Evolutionary conservation across 2,329 filamentous ascomycete genomes (phyloP), one percentile per base, ranked within the genome.

Genomic region (Zopfia rhizophila): DNA sequence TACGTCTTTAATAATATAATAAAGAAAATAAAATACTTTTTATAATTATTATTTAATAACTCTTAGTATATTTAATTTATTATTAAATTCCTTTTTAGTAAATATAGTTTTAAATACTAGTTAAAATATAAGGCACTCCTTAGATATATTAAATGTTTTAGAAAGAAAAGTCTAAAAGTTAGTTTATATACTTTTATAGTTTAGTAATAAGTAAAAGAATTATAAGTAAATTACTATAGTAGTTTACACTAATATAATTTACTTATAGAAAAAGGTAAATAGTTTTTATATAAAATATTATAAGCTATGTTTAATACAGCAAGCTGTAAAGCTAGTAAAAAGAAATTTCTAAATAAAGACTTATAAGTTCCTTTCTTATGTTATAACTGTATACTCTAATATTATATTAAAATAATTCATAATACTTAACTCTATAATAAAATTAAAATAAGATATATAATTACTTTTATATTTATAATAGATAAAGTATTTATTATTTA

Each of bases 1-100:
- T 16, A 43, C 6, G 28, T 43, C 6, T 22, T 43, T 43, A 5
- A 23, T 8, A 18, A 43, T 17, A 24, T 16, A 17, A 30, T 43
- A 43, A 18, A 43, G 18, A 27, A 27, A 11, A 35, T 21, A 17
- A 24, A 27, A 19, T 43, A 12, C 13, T 35, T 12, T n/a, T 18
- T 16, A 35, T 19, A 32, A 32, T 32, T 6, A 4, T 8, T 17
- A 32, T 8, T 23, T 44, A 38, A 44, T 22, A 24, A n/a, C 32
- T n/a, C 5, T 22, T 10, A 44, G 40, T 24, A 32, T 30, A 29
- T 44, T 14, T n/a, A 21, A 38, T 44, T 32, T 38, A 44, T 44
- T 18, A 17, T 44, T 30, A 18, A 44, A 22, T 30, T 14, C 3
- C 17, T 40, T 14, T 23, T 40, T 17, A 14, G 18, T 5, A 30